phyloP scores from a whole-genome alignment of 768 basidiomycete species.

The Serendipita indica region DNA sequence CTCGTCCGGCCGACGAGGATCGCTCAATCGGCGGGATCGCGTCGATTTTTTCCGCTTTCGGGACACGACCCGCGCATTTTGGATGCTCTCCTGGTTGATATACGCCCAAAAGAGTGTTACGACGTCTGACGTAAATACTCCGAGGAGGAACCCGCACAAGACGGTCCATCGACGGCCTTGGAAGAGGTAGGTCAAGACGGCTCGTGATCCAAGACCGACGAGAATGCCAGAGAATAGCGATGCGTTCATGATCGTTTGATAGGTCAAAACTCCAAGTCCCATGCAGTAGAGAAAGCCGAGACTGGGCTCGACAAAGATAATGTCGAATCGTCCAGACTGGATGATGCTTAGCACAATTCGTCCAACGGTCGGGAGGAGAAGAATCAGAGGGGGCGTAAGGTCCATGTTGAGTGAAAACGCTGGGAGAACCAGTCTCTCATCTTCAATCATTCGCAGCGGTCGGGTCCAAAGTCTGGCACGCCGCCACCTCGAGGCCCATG shows the following conservation, averaged over 20 bases:
- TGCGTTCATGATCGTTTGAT: not conserved
- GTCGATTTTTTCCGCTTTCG: not conserved
- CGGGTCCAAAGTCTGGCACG: not conserved
- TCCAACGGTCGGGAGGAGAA: not conserved
- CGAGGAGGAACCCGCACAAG: not conserved
- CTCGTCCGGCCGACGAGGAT: slow-evolving; percentile 1
- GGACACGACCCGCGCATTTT: not conserved
- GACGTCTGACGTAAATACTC: not conserved
- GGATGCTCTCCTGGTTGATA: not conserved
- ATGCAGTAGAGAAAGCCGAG: slow-evolving; percentile 5
- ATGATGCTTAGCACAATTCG: not conserved
- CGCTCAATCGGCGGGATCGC: not conserved
- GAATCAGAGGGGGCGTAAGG: not conserved
- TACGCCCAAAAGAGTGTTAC: not conserved
- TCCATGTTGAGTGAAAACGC: not conserved
- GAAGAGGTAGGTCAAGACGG: not conserved
- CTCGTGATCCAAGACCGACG: not conserved
- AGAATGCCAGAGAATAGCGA: not conserved
- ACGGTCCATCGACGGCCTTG: slow-evolving; percentile 8
- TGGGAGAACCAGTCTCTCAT: slow-evolving; percentile 5
- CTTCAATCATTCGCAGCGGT: slow-evolving; percentile 5
- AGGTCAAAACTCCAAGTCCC: not conserved
- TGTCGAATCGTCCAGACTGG: not conserved
- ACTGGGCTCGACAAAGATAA: slow-evolving; percentile 2
- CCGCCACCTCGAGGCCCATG: not conserved